phyloP scores from a whole-genome alignment of 2,329 filamentous ascomycete species.

The Elsinoe necatrix region DNA sequence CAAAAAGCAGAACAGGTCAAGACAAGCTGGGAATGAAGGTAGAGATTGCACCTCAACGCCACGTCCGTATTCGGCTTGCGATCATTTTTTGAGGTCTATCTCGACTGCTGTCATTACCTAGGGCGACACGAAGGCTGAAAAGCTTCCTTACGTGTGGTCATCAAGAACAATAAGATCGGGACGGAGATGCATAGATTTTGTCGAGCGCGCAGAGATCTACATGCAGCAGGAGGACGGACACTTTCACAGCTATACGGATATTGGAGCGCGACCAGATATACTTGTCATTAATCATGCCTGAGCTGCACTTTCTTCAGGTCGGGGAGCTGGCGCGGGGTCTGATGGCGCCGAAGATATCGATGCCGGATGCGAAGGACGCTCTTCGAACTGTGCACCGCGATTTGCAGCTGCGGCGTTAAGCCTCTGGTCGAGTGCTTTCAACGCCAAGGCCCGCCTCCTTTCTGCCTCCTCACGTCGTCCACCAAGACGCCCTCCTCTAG shows the following conservation, averaged over 20 bases:
- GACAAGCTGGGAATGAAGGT: slow-evolving; percentile 5
- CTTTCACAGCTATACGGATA: neutral
- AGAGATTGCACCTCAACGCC: neutral
- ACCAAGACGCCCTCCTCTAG: slow-evolving; percentile 37
- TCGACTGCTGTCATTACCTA: too few relatives aligned
- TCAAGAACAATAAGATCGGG: too few relatives aligned
- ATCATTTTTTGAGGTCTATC: too few relatives aligned
- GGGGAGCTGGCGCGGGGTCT: neutral
- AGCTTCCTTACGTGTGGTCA: too few relatives aligned
- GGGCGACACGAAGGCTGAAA: too few relatives aligned
- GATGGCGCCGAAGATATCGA: neutral
- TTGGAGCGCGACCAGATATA: neutral
- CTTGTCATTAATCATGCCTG: slow-evolving; percentile 4
- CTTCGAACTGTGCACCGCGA: slow-evolving; percentile 12
- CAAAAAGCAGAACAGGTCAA: slow-evolving; percentile 30
- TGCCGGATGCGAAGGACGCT: neutral
- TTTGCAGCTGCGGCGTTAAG: slow-evolving; percentile 65
- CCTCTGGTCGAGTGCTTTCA: slow-evolving; percentile 86
- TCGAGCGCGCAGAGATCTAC: too few relatives aligned
- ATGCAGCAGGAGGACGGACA: too few relatives aligned
- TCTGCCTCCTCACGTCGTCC: slow-evolving; percentile 84
- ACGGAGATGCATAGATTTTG: too few relatives aligned
- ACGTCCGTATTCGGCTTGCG: too few relatives aligned
- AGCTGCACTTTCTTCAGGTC: neutral
- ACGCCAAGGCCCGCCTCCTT: slow-evolving; percentile 73